A percentile compares a stretch with the other conserved stretches of the same genome.
These are phyloP conservation scores for Eucalyptus curtisii DNA, from an alignment of 345 rosid genomes.

Conservation along the genomic window DNA sequence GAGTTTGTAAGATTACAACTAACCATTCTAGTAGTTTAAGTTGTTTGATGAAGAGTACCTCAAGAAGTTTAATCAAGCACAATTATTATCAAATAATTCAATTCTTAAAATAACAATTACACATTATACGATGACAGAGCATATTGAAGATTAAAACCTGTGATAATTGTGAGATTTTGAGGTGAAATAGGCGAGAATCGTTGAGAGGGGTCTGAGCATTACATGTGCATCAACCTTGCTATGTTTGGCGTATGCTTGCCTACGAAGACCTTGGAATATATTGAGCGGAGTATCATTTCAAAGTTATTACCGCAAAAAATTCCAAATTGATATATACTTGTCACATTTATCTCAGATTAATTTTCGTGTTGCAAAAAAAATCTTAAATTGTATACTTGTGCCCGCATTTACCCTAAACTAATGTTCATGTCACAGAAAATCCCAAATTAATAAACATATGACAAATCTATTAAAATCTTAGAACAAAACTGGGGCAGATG, in stretches of 20 bases:
- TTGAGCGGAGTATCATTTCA: background rate
- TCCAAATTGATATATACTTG: background rate
- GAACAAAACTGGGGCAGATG: background rate
- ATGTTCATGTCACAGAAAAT: accelerated
- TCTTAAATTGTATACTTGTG: background rate
- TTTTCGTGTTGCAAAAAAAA: background rate
- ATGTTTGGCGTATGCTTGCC: background rate
- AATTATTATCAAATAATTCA: background rate
- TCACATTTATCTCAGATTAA: background rate
- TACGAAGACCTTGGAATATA: background rate
- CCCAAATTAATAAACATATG: background rate
- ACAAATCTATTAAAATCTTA: background rate
- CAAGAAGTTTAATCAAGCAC: background rate
- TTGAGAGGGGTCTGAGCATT: background rate
- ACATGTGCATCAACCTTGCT: background rate
- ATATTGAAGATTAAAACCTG: background rate
- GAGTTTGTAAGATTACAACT: accelerated
- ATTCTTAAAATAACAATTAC: background rate
- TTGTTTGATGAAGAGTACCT: accelerated
- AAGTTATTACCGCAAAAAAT: background rate
- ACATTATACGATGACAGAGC: background rate
- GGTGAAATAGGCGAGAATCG: background rate
- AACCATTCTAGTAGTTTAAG: too few species aligned
- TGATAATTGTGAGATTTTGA: background rate
- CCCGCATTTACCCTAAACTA: background rate